Evolutionary conservation across 495 filamentous ascomycete genomes (phyloP).

Genomic region (Penicillium herquei): DNA sequence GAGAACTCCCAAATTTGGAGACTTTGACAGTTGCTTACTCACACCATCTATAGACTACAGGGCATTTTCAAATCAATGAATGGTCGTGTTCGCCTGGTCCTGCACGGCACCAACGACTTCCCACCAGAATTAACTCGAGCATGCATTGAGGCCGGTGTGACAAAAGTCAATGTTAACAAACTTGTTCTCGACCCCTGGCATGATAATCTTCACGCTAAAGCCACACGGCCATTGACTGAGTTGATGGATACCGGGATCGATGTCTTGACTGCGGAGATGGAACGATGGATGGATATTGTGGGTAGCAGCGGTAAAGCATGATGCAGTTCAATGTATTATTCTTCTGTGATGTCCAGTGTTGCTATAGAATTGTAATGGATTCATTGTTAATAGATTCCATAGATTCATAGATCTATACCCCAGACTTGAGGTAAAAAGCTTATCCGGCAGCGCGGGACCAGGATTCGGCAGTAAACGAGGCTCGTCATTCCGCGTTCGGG

Average conservation of each 20-base stretch:
- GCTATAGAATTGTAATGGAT: too few relatives aligned
- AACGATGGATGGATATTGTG: conserved; percentile 64
- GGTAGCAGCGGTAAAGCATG: conserved; percentile 60
- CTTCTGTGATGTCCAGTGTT: too few relatives aligned
- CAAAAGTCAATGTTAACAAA: conserved; percentile 73
- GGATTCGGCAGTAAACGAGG: background rate
- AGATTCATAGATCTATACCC: background rate
- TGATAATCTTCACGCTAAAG: conserved; percentile 55
- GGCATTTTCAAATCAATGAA: conserved; percentile 24
- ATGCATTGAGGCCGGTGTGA: conserved; percentile 62
- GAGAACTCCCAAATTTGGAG: background rate
- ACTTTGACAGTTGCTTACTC: background rate
- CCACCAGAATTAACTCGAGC: conserved; percentile 52
- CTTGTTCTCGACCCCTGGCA: conserved; percentile 63
- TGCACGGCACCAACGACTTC: conserved; percentile 72
- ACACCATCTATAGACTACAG: conserved; percentile 9
- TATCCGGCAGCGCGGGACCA: background rate
- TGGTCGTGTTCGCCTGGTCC: conserved; percentile 57
- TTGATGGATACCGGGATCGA: conserved; percentile 64
- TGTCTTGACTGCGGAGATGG: conserved; percentile 60
- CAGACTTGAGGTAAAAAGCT: background rate
- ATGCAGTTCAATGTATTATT: background rate
- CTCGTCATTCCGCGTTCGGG: background rate
- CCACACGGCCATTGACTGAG: conserved; percentile 59
- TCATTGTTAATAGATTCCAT: too few relatives aligned